A percentile compares a stretch with the other conserved stretches of the same genome.
Conservation (phyloP, 2,329 filamentous ascomycete genomes). For the Penicillium sumatraense region DNA sequence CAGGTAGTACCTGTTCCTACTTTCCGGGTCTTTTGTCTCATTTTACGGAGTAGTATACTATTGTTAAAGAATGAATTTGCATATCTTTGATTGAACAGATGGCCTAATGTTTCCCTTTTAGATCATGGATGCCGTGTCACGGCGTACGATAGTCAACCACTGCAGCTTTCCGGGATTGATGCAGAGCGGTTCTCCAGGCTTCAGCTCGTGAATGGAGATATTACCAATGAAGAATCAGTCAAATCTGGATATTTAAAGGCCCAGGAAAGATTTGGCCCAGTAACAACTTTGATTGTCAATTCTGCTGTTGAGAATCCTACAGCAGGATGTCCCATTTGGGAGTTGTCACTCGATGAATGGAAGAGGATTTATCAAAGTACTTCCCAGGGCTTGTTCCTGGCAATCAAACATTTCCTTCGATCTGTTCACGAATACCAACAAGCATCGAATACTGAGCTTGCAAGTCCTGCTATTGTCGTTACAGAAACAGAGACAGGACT, state of each 20-base stretch:
- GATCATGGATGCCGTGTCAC: constrained; percentile 60
- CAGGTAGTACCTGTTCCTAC: too few relatives aligned
- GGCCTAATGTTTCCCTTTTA: constrained; percentile 29
- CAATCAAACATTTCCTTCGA: constrained; percentile 60
- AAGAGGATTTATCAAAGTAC: constrained; percentile 57
- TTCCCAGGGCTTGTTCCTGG: constrained; percentile 58
- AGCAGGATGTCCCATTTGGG: constrained; percentile 57
- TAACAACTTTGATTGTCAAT: constrained; percentile 59
- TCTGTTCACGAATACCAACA: constrained; percentile 48
- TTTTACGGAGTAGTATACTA: not conserved
- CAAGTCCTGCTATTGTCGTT: constrained; percentile 58
- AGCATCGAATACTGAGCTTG: constrained; percentile 43
- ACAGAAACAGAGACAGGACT: constrained; percentile 58
- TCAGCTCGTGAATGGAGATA: constrained; percentile 52
- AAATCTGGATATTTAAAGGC: constrained; percentile 47
- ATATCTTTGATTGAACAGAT: not conserved
- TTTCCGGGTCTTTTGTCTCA: not conserved
- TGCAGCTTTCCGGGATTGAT: constrained; percentile 34
- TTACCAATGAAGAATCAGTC: constrained; percentile 54
- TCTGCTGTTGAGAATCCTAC: constrained; percentile 58
- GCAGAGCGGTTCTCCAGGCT: constrained; percentile 40
- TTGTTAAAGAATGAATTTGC: not conserved
- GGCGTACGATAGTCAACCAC: constrained; percentile 53
- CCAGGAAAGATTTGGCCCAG: constrained; percentile 51
- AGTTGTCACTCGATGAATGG: constrained; percentile 57